phyloP scores from a whole-genome alignment of 2,329 filamentous ascomycete species.

The Talaromyces sp. region DNA sequence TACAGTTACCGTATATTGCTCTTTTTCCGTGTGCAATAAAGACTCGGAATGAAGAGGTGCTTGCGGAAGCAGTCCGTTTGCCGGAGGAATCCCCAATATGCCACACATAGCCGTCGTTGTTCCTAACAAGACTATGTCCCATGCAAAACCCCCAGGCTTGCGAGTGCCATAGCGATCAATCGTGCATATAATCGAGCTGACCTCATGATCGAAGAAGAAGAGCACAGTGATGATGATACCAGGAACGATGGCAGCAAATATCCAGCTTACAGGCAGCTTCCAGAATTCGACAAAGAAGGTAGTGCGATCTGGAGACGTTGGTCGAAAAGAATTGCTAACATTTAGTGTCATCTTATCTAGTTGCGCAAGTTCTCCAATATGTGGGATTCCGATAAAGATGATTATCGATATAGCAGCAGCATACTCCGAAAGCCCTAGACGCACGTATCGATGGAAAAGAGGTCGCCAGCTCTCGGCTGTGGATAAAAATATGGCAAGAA shows the following conservation, averaged over 20 bases:
- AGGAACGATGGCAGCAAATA: constrained; percentile 59
- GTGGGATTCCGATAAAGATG: constrained; percentile 60
- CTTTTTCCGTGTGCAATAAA: constrained; percentile 51
- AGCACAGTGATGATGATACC: constrained; percentile 61
- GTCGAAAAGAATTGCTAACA: constrained; percentile 54
- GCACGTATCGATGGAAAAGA: constrained; percentile 57
- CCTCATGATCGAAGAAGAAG: constrained; percentile 68
- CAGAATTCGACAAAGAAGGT: constrained; percentile 62
- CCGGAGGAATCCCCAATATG: constrained; percentile 61
- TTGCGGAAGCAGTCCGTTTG: constrained; percentile 63
- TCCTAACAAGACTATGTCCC: constrained; percentile 60
- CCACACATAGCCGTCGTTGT: constrained; percentile 61
- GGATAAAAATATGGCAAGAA: constrained; percentile 58
- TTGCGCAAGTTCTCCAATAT: constrained; percentile 55
- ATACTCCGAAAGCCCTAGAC: constrained; percentile 59
- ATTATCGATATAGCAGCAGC: constrained; percentile 64
- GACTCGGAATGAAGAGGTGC: constrained; percentile 63
- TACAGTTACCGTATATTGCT: constrained; percentile 34
- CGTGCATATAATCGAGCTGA: constrained; percentile 65
- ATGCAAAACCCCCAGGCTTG: constrained; percentile 61
- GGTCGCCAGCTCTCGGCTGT: constrained; percentile 60
- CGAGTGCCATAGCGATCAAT: constrained; percentile 56
- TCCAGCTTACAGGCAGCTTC: constrained; percentile 56
- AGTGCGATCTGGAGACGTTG: constrained; percentile 51
- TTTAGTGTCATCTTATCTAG: constrained; percentile 57